Percentiles rank a stretch among this genome's conserved stretches.
Evolutionary conservation across 2,329 filamentous ascomycete species (phyloP).

Genomic region (Phoma sp.): DNA sequence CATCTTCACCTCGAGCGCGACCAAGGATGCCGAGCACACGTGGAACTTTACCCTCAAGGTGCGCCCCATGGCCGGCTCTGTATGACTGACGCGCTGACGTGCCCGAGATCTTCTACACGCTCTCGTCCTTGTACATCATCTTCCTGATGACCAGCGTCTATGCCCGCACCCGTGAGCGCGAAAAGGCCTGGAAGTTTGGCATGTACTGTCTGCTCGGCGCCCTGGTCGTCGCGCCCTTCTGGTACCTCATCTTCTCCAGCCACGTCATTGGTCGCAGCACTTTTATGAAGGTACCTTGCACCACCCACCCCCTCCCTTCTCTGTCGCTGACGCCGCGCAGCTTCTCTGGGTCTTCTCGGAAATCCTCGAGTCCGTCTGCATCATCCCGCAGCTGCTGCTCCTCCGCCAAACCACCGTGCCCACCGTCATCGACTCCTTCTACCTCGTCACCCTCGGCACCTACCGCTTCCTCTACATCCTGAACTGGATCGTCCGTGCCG

Average conservation of each 20-base stretch:
- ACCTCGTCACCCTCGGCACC: constrained; percentile 83
- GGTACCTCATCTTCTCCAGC: constrained; percentile 71
- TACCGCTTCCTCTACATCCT: constrained; percentile 90
- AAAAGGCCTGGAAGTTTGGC: constrained; percentile 93
- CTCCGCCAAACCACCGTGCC: constrained; percentile 94
- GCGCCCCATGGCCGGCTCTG: not conserved
- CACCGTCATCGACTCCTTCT: constrained; percentile 96
- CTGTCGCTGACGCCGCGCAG: constrained; percentile 54
- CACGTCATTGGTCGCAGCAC: constrained; percentile 51
- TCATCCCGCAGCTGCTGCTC: constrained; percentile 89
- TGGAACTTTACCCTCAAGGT: constrained; percentile 78
- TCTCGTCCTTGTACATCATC: constrained; percentile 84
- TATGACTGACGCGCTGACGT: constrained; percentile 22
- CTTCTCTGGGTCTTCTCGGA: constrained; percentile 87
- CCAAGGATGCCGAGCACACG: constrained; percentile 40
- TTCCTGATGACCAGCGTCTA: constrained; percentile 86
- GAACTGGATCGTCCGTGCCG: constrained; percentile 83
- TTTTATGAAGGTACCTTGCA: constrained; percentile 49
- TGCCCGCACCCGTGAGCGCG: constrained; percentile 85
- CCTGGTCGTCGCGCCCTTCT: constrained; percentile 73
- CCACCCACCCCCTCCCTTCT: not conserved
- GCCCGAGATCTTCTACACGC: constrained; percentile 77
- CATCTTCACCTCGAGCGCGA: constrained; percentile 65
- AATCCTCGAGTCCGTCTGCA: constrained; percentile 88
- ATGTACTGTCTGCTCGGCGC: constrained; percentile 72